Conservation (phyloP, 2,329 filamentous ascomycete species). For the Dryadomyces sulphureus region DNA sequence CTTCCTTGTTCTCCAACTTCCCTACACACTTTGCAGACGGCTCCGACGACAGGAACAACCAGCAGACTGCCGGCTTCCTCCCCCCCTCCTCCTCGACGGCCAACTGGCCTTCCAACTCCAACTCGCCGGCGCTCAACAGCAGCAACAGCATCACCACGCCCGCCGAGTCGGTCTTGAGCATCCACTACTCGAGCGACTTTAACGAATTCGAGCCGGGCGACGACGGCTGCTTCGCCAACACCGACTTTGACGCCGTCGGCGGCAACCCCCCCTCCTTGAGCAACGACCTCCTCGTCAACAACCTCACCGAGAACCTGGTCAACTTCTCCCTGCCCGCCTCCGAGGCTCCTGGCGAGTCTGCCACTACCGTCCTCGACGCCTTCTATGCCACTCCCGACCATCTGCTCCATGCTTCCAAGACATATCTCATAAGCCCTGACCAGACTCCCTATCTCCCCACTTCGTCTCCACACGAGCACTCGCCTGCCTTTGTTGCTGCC, state of each 20-base stretch:
- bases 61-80: slow-evolving; percentile 16
- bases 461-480: slow-evolving; percentile 21
- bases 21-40: slow-evolving; percentile 13
- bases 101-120: slow-evolving; percentile 21
- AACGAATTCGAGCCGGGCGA: slow-evolving; percentile 25
- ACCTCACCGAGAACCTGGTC: slow-evolving; percentile 20
- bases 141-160: slow-evolving; percentile 28
- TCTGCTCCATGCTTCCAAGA: slow-evolving; percentile 13
- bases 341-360: background rate
- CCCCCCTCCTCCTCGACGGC: slow-evolving; percentile 25
- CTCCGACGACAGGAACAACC: slow-evolving; percentile 5
- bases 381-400: slow-evolving; percentile 9
- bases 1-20: slow-evolving; percentile 16
- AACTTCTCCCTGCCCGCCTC: slow-evolving; percentile 6
- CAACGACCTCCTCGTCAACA: slow-evolving; percentile 16
- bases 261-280: slow-evolving; percentile 30
- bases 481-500: background rate
- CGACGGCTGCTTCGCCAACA: slow-evolving; percentile 21
- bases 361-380: background rate
- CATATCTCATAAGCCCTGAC: slow-evolving; percentile 35
- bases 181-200: slow-evolving; percentile 33
- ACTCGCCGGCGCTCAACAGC: slow-evolving; percentile 23
- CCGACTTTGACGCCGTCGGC: slow-evolving; percentile 31
- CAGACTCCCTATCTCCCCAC: slow-evolving; percentile 33
- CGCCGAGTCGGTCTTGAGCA: slow-evolving; percentile 30